Evolutionary conservation across 2,329 filamentous ascomycete species (phyloP).

Genomic region (Penicillium janthinellum): DNA sequence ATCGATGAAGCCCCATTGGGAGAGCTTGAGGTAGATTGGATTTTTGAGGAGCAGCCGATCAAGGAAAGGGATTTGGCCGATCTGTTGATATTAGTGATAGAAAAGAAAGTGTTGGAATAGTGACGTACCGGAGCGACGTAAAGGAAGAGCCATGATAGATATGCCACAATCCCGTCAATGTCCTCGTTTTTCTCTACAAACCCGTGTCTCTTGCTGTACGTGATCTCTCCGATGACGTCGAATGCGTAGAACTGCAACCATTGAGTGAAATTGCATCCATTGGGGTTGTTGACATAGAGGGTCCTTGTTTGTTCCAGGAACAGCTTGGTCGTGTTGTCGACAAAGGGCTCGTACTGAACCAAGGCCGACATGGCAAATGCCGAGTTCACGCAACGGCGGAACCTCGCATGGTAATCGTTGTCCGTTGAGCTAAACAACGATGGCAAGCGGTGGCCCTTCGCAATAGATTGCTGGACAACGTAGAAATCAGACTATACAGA

Average conservation of each 20-base stretch:
- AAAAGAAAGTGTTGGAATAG: conserved; percentile 11
- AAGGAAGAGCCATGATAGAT: conserved; percentile 46
- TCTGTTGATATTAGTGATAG: conserved; percentile 1
- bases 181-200: conserved; percentile 76
- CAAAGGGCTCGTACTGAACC: conserved; percentile 77
- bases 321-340: conserved; percentile 71
- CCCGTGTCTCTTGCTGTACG: conserved; percentile 73
- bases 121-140: conserved; percentile 18
- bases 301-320: conserved; percentile 67
- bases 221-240: conserved; percentile 79
- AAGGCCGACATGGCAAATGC: conserved; percentile 77
- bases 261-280: conserved; percentile 25
- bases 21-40: conserved; percentile 52
- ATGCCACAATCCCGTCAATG: conserved; percentile 71
- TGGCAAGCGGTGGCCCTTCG: conserved; percentile 18
- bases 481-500: conserved; percentile 19
- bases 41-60: conserved; percentile 74
- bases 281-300: conserved; percentile 48
- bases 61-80: conserved; percentile 74
- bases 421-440: conserved; percentile 37
- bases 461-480: conserved; percentile 21
- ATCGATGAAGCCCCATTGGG: conserved; percentile 27
- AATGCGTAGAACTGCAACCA: conserved; percentile 84
- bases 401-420: conserved; percentile 73
- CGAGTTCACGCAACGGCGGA: conserved; percentile 73